Evolutionary conservation across 2,329 filamentous ascomycete species (phyloP).

Genomic region (Neopestalotiopsis sp.): DNA sequence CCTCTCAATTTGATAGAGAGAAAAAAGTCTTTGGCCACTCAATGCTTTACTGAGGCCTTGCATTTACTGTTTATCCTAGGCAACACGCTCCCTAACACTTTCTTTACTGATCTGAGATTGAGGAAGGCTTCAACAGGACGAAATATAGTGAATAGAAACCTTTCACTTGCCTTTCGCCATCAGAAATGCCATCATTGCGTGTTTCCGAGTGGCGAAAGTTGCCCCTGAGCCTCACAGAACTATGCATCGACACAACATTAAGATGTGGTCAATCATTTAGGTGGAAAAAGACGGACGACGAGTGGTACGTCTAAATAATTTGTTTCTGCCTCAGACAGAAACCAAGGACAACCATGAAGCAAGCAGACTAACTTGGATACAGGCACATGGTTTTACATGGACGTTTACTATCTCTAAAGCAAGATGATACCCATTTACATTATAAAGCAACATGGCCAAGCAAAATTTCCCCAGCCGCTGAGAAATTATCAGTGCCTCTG

Average conservation of each 20-base stretch:
- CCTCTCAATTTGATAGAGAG: background rate
- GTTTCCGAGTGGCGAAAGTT: slow-evolving; percentile 86
- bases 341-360: background rate
- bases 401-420: slow-evolving; percentile 81
- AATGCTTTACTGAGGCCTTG: background rate
- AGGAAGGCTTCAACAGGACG: background rate
- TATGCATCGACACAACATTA: slow-evolving; percentile 93
- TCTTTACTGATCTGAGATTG: background rate
- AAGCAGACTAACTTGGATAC: slow-evolving; percentile 10
- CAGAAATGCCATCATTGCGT: slow-evolving; percentile 44
- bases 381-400: slow-evolving; percentile 86
- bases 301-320: slow-evolving; percentile 65
- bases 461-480: background rate
- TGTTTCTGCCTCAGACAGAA: background rate
- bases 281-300: slow-evolving; percentile 84
- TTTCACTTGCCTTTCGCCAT: background rate
- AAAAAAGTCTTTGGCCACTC: background rate
- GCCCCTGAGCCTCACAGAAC: slow-evolving; percentile 79
- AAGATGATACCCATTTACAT: slow-evolving; percentile 79
- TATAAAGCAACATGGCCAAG: slow-evolving; percentile 71
- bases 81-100: background rate
- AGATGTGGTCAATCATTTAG: slow-evolving; percentile 96
- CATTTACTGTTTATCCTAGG: background rate
- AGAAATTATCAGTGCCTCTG: slow-evolving; percentile 28
- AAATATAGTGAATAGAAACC: background rate